Percentiles rank a stretch among this genome's conserved stretches.
Evolutionary conservation across 2,329 filamentous ascomycete species (phyloP).

Genomic region (Nakataea oryzae): DNA sequence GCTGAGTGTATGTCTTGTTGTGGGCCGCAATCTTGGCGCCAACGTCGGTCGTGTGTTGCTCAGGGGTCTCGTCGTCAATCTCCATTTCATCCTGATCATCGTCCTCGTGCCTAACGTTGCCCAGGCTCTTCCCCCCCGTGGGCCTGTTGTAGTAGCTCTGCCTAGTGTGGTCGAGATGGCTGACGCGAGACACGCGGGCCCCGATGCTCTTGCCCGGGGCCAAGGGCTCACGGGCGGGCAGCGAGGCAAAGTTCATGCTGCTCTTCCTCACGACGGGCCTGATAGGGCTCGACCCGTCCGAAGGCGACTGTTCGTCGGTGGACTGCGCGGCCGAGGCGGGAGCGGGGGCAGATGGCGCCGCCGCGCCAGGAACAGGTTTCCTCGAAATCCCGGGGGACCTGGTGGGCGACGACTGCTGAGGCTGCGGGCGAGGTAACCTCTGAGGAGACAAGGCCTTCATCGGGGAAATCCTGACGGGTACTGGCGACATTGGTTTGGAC

Average conservation of each 20-base stretch:
- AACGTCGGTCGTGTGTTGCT: constrained; percentile 32
- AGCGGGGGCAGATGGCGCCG: neutral
- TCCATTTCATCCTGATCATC: constrained; percentile 44
- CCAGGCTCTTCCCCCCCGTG: constrained; percentile 64
- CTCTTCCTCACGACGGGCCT: constrained; percentile 79
- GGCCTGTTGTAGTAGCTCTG: constrained; percentile 65
- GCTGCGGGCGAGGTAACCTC: constrained; percentile 1
- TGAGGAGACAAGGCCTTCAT: neutral
- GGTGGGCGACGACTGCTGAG: constrained; percentile 6
- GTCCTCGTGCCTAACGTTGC: constrained; percentile 34
- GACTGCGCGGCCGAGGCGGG: constrained; percentile 16
- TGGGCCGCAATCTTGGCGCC: constrained; percentile 45
- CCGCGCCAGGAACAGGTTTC: constrained; percentile 6
- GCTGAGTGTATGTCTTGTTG: constrained; percentile 87
- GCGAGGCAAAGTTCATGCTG: constrained; percentile 85
- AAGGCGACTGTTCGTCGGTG: constrained; percentile 37
- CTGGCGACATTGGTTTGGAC: constrained; percentile 1
- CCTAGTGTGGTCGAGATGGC: constrained; percentile 64
- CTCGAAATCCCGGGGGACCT: constrained; percentile 5
- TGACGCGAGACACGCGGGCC: constrained; percentile 61
- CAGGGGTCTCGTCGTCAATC: constrained; percentile 27
- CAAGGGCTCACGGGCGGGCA: constrained; percentile 84
- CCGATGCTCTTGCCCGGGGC: constrained; percentile 76
- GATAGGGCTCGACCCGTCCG: constrained; percentile 63
- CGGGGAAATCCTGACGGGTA: neutral